Base-by-base conservation (phyloP, 768 basidiomycete genomes). In the Chiua virens region DNA sequence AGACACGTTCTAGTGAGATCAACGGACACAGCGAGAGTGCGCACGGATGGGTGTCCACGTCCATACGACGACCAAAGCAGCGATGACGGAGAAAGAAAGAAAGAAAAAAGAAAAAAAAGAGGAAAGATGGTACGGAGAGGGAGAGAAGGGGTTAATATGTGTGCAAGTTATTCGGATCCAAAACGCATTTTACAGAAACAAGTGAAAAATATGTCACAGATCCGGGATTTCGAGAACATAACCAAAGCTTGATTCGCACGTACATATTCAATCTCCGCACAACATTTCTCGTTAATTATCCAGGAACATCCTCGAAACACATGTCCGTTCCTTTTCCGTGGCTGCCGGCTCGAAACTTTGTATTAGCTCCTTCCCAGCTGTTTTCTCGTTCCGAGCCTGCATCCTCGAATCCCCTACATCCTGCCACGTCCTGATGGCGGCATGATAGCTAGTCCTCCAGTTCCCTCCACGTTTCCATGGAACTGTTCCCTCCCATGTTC, bases 131-230 rank as follows among this genome's bases (percentile, higher is more conserved):
- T n/a, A 42, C 48, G 47, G 53, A 41, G 55, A 52, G 60, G 42
- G 52, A 57, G 53, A 40, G 56, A 61, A 56, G n/a, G 65, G 59
- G 44, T 71, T 68, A 68, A 68, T 68, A 68, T 63, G 69, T 49
- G 65, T 57, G 58, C 61, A 65, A 61, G 57, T 68, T 61, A 63
- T 66, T 68, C 68, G 68, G 67, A 59, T 58, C 66, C 66, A 68
- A 69, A 67, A 55, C 63, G 68, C 66, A 70, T 70, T 27, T 68
- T 68, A 71, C 69, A 71, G 68, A 68, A 64, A 63, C 63, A 60
- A 70, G 63, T 65, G 65, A 63, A 71, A 68, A 71, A 70, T 69
- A 69, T 69, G 69, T 69, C 67, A 71, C 67, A 69, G 69, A 69
- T 71, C 59, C 61, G 67, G 69, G 65, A 71, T 61, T 70, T 68